Percentiles rank a stretch among this genome's conserved stretches.
These are phyloP conservation scores for Xylaria sp. DNA, from an alignment of 2,329 filamentous ascomycete species.

Conservation along the genomic window DNA sequence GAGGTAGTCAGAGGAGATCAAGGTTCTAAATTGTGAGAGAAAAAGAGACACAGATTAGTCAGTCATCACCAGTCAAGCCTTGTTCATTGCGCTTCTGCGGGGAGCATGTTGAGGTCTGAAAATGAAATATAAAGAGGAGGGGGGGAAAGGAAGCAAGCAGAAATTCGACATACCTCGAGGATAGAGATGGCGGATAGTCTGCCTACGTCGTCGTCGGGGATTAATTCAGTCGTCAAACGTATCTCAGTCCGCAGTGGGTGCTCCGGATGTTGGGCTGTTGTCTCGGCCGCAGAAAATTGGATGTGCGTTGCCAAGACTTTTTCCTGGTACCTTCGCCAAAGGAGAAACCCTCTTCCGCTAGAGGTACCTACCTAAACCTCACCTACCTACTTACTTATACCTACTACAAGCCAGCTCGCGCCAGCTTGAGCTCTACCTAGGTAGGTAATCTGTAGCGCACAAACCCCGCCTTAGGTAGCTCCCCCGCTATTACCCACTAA, in stretches of 20 bases:
- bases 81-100: not conserved
- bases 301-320: slow-evolving; percentile 51
- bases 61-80: slow-evolving; percentile 10
- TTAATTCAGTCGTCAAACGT: slow-evolving; percentile 16
- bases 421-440: too few species aligned
- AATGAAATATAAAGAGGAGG: not conserved
- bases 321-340: slow-evolving; percentile 42
- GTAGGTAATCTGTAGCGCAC: too few species aligned
- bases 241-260: slow-evolving; percentile 29
- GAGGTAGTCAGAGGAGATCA: slow-evolving; percentile 28
- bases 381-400: too few species aligned
- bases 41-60: slow-evolving; percentile 18
- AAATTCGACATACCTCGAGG: slow-evolving; percentile 26
- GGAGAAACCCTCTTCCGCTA: slow-evolving; percentile 51
- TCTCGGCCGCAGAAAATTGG: slow-evolving; percentile 44
- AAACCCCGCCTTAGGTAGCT: too few species aligned
- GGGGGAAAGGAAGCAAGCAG: not conserved
- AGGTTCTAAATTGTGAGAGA: slow-evolving; percentile 39
- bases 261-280: slow-evolving; percentile 33
- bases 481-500: too few species aligned
- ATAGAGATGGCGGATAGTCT: slow-evolving; percentile 17
- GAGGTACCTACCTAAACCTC: not conserved
- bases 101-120: not conserved
- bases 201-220: slow-evolving; percentile 28
- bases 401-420: not conserved